Conservation (phyloP, 768 basidiomycete species). For the Pisolithus albus region DNA sequence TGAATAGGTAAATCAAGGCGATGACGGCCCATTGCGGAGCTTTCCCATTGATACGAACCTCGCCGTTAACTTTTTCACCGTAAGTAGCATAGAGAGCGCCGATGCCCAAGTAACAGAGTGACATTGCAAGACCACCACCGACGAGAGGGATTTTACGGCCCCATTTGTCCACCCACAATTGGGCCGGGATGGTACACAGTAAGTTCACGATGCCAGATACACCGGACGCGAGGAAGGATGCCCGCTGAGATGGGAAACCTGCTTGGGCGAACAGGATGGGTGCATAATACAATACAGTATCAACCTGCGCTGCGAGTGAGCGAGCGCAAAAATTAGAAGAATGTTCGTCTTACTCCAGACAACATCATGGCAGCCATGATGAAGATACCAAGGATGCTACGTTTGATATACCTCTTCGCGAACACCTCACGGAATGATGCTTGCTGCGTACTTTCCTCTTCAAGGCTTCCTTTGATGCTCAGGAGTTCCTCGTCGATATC, state of each 20-base stretch:
- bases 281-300: conserved; percentile 32
- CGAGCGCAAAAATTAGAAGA: neutral
- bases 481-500: conserved; percentile 17
- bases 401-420: conserved; percentile 21
- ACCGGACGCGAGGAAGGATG: conserved; percentile 45
- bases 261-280: conserved; percentile 45
- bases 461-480: conserved; percentile 14
- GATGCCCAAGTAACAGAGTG: conserved; percentile 34
- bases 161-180: conserved; percentile 37
- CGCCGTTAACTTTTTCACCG: conserved; percentile 24
- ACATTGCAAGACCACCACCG: conserved; percentile 35
- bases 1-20: conserved; percentile 41
- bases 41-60: conserved; percentile 18
- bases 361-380: conserved; percentile 41
- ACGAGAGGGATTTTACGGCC: conserved; percentile 32
- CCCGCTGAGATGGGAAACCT: conserved; percentile 40
- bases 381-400: conserved; percentile 37
- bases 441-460: conserved; percentile 14
- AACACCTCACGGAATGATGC: conserved; percentile 24
- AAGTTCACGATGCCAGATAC: conserved; percentile 42
- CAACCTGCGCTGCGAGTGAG: conserved; percentile 14
- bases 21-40: conserved; percentile 33
- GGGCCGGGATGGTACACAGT: conserved; percentile 31
- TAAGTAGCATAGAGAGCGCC: conserved; percentile 38
- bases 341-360: conserved; percentile 14